Base-by-base conservation (phyloP, 768 basidiomycete genomes). In the Gloeopeniophorella convolvens region DNA sequence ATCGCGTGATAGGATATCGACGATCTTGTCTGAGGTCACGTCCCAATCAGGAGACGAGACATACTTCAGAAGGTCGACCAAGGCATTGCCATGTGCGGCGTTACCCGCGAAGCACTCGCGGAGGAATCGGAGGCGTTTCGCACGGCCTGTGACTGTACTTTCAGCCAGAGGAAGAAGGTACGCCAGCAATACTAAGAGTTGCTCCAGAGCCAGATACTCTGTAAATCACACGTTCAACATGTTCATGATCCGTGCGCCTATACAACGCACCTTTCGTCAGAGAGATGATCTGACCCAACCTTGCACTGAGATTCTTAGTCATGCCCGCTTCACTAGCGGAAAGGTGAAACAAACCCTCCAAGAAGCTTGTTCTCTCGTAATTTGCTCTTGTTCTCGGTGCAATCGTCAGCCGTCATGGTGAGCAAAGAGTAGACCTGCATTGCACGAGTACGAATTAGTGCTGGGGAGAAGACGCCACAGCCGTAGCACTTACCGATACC, bases 1-100 rank as follows among this genome's bases (percentile, higher is more conserved):
- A 49, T 58, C 50, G 21, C 55, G 55, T 13, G 55, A 55, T 13
- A 58, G 48, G 24, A 58, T 57, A 35, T 58, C 55, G 20, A 58
- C 32, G 18, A 58, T 53, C 41, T 53, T 57, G 31, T 51, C 46
- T 18, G 55, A 48, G 7, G 45, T 57, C 30, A 42, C 23, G 31
- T 56, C 55, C 57, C 57, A 58, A 30, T 56, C 47, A n/a, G 46
- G 45, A 4, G 43, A 48, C 34, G 46, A 23, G 12, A 52, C 47
- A 26, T 42, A 37, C 23, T 43, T 54, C 36, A 58, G n/a, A 30
- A 56, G 55, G 21, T 46, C 45, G 11, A 58, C 48, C 16, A 58
- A 16, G 30, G 52, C 57, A 9, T 45, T 49, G 13, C 47, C 50
- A 9, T 35, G 30, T 45, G 43, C 20, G 9, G 35, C 31, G 26